Evolutionary conservation across 1,284 basidiomycete genomes (phyloP), one percentile per base, ranked within the genome.

Genomic region (Trametes hirsuta): DNA sequence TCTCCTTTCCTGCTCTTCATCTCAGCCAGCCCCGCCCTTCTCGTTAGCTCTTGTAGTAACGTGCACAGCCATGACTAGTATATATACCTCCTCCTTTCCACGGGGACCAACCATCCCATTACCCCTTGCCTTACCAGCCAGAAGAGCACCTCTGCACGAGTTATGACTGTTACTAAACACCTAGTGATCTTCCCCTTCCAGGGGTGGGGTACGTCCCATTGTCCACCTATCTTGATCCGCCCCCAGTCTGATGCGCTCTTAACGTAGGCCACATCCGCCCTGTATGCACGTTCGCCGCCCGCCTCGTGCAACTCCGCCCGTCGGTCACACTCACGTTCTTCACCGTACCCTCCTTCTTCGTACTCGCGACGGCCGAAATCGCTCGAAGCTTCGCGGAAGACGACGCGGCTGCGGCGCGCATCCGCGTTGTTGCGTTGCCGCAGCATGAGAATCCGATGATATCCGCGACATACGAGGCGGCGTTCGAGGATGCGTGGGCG

Each of bases 251-350:
- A 41, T 25, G 24, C 36, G 40, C 12, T 6, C 37, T 22, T 18
- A 18, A 30, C 24, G n/a, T 15, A 45, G 52, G 52, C 35, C 52
- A 53, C 36, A 25, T 53, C 11, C 52, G 47, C 47, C 55, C 55
- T 6, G 11, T 50, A n/a, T 57, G 55, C 47, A 57, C 55, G 15
- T 41, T 57, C 4, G 55, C 48, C 1, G 47, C 55, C 30, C 55
- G 41, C 40, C 50, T 57, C 8, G 47, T 44, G 37, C 35, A 51
- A 48, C 42, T 51, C 14, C 40, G 41, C 22, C 36, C 48, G 24
- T 30, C 37, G 2, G 47, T 57, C 9, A 46, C 42, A 4, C 3
- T 55, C 8, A 57, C 55, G 8, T 57, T 57, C 55, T 51, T 57
- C 55, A 40, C 24, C 6, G 42, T 35, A 6, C 9, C 35, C 6